Conservation (phyloP, 768 basidiomycete species). For the Lactifluus piperatus region DNA sequence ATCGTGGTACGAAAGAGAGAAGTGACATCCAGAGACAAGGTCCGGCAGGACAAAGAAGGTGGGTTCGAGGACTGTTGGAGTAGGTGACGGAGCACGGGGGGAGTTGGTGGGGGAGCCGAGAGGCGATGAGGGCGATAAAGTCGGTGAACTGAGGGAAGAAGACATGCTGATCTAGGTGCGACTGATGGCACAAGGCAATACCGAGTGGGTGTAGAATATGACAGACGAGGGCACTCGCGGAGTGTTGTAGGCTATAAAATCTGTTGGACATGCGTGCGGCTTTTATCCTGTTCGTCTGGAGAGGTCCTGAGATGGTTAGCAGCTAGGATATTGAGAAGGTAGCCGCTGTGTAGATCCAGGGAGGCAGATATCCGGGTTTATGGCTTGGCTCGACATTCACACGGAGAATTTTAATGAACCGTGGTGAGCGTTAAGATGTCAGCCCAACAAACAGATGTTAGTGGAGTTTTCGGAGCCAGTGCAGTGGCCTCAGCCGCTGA, state of each 20-base stretch:
- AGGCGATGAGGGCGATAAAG: constrained; percentile 11
- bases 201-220: background rate
- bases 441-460: background rate
- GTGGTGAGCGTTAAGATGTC: background rate
- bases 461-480: constrained; percentile 6
- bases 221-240: background rate
- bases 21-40: constrained; percentile 66
- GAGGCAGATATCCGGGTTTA: constrained; percentile 1
- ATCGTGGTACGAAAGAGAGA: constrained; percentile 45
- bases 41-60: constrained; percentile 44
- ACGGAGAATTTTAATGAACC: background rate
- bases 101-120: background rate
- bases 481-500: constrained; percentile 14
- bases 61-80: constrained; percentile 11
- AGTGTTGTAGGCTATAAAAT: background rate
- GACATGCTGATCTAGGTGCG: constrained; percentile 2
- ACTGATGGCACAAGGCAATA: background rate
- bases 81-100: constrained; percentile 8
- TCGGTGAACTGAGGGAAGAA: constrained; percentile 9
- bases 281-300: constrained; percentile 11
- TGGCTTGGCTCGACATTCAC: constrained; percentile 2
- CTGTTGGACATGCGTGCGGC: constrained; percentile 1
- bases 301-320: background rate
- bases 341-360: background rate
- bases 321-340: background rate